A percentile compares a stretch with the other conserved stretches of the same genome.
Evolutionary conservation across 2,329 filamentous ascomycete genomes (phyloP).

Genomic region (Ophiostoma himal-ulmi): DNA sequence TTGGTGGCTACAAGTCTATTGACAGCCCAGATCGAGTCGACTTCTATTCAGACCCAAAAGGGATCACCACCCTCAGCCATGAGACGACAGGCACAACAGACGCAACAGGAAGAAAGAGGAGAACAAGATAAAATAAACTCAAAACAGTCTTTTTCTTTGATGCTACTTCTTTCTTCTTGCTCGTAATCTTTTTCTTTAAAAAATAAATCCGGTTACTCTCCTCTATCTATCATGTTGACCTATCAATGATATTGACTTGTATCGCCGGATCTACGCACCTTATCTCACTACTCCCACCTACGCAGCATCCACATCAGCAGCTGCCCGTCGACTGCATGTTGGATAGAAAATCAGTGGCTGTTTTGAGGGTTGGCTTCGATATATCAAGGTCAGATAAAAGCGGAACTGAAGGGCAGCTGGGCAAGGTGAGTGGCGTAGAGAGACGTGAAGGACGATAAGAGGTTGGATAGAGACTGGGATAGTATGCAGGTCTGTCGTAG

Average conservation of each 20-base stretch:
- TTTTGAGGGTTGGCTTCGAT: not conserved
- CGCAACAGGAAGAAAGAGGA: not conserved
- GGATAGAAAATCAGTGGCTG: not conserved
- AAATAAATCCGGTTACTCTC: too few species aligned
- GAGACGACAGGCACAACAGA: not conserved
- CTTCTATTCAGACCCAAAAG: constrained; percentile 8
- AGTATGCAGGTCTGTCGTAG: too few species aligned
- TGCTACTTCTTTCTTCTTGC: not conserved
- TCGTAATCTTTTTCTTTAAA: not conserved
- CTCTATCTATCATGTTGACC: too few species aligned
- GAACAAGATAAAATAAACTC: not conserved
- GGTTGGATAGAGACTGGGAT: not conserved
- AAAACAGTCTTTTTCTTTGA: not conserved
- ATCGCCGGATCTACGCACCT: not conserved
- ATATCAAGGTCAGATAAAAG: not conserved
- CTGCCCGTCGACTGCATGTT: not conserved
- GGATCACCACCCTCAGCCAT: not conserved
- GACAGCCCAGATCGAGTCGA: not conserved
- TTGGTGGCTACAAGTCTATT: not conserved
- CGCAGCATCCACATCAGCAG: not conserved
- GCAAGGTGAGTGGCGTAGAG: not conserved
- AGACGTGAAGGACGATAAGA: not conserved
- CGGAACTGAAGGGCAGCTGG: not conserved
- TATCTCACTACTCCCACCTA: not conserved
- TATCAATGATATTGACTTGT: not conserved